A percentile compares a stretch with the other conserved stretches of the same genome.
phyloP scores from a whole-genome alignment of 345 rosid genomes.

The Melastoma malabathricum region DNA sequence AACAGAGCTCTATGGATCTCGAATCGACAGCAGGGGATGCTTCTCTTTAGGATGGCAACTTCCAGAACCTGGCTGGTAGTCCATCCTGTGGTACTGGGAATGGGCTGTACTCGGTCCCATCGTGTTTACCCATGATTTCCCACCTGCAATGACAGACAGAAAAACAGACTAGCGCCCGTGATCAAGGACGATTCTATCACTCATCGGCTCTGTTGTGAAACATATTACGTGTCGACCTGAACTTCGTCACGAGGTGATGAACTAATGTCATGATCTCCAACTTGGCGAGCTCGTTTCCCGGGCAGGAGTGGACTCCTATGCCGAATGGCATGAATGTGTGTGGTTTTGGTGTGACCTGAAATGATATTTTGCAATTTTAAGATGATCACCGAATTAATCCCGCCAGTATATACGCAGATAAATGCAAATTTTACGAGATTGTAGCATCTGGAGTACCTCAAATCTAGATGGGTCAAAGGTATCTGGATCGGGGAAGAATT shows the following conservation, averaged over 20 bases:
- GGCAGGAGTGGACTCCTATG: slow-evolving; percentile 59
- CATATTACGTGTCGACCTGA: slow-evolving; percentile 26
- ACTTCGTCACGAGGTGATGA: slow-evolving; percentile 51
- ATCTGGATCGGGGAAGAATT: slow-evolving; percentile 45
- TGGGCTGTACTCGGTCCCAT: no score
- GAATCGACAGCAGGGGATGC: no score
- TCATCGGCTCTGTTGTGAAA: no score
- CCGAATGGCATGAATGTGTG: slow-evolving; percentile 73
- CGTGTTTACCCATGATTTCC: no score
- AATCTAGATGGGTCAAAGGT: slow-evolving; percentile 61
- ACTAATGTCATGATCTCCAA: slow-evolving; percentile 52
- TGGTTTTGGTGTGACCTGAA: slow-evolving; percentile 45
- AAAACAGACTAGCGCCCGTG: no score
- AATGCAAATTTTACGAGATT: background rate
- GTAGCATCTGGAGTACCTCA: slow-evolving; percentile 28
- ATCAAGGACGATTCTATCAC: no score
- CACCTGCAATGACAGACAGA: no score
- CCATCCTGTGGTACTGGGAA: no score
- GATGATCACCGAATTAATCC: background rate
- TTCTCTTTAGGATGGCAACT: no score
- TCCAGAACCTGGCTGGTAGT: no score
- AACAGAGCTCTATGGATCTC: no score
- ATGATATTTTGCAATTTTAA: background rate
- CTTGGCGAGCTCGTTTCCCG: slow-evolving; percentile 77
- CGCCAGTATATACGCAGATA: background rate